Evolutionary conservation across 2,329 filamentous ascomycete species (phyloP).

Genomic region (Ceratocystis lukuohia): DNA sequence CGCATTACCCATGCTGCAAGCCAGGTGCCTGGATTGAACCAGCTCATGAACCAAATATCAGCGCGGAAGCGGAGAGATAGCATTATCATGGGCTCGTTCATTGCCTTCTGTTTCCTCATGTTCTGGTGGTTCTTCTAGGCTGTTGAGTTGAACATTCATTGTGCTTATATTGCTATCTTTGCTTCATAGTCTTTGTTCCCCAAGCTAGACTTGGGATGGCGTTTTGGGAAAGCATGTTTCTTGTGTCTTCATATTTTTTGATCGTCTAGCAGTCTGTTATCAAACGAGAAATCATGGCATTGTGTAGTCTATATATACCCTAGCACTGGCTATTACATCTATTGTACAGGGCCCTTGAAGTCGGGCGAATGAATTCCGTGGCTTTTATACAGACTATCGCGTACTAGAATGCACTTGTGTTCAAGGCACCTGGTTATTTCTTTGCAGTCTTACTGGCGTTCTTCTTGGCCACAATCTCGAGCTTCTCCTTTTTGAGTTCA

Average conservation of each 20-base stretch:
- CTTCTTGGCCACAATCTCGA: slow-evolving; percentile 23
- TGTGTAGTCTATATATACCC: neutral
- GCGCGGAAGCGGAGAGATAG: slow-evolving; percentile 90
- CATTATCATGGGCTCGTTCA: slow-evolving; percentile 81
- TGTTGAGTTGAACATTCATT: neutral
- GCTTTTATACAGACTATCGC: slow-evolving; percentile 13
- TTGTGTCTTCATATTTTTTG: neutral
- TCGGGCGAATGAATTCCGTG: neutral
- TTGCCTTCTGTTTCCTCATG: slow-evolving; percentile 81
- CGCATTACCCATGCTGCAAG: slow-evolving; percentile 80
- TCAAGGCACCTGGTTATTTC: neutral
- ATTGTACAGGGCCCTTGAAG: neutral
- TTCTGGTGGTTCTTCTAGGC: slow-evolving; percentile 53
- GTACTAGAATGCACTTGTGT: slow-evolving; percentile 8
- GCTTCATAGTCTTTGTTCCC: slow-evolving; percentile 26
- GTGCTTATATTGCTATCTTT: slow-evolving; percentile 3
- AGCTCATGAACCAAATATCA: slow-evolving; percentile 80
- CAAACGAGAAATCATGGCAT: neutral
- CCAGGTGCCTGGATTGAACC: slow-evolving; percentile 86
- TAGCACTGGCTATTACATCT: neutral
- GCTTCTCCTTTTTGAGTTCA: slow-evolving; percentile 36
- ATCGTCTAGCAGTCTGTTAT: slow-evolving; percentile 4
- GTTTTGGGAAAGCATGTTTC: slow-evolving; percentile 15
- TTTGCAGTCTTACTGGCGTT: slow-evolving; percentile 2
- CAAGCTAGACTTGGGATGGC: slow-evolving; percentile 22